Evolutionary conservation across 305 asterid genomes (phyloP).

Genomic region (Andrographis paniculata): DNA sequence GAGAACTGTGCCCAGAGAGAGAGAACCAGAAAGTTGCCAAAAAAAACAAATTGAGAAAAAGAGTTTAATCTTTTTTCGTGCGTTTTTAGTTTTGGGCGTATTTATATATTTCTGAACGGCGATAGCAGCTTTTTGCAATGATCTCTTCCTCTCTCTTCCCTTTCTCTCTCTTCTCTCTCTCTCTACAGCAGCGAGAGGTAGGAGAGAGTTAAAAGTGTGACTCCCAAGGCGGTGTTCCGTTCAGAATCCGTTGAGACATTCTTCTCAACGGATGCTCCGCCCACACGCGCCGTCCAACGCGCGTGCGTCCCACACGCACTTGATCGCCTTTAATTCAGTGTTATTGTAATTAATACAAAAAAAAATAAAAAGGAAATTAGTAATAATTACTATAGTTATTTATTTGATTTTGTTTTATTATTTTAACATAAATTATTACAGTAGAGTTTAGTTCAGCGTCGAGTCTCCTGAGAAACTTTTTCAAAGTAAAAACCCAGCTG

Average conservation of each 20-base stretch:
- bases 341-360: too few relatives aligned
- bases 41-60: conserved; percentile 14
- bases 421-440: too few relatives aligned
- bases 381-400: neutral
- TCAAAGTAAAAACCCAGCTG: too few relatives aligned
- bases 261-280: conserved; percentile 19
- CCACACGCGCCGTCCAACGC: conserved; percentile 22
- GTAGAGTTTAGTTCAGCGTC: too few relatives aligned
- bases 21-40: conserved; percentile 13
- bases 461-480: too few relatives aligned
- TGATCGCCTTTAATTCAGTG: neutral
- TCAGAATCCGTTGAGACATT: conserved; percentile 33
- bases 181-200: too few relatives aligned
- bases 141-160: too few relatives aligned
- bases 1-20: neutral
- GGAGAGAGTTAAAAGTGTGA: conserved; percentile 15
- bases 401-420: too few relatives aligned
- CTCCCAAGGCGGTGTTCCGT: conserved; percentile 20
- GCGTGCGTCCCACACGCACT: neutral
- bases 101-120: conserved; percentile 24
- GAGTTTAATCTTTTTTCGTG: conserved; percentile 17
- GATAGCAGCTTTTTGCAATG: conserved; percentile 28
- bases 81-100: conserved; percentile 18
- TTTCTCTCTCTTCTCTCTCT: too few relatives aligned
- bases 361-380: too few relatives aligned